Base-by-base conservation (phyloP, 2,329 filamentous ascomycete genomes). In the Didymellaceae sp. region DNA sequence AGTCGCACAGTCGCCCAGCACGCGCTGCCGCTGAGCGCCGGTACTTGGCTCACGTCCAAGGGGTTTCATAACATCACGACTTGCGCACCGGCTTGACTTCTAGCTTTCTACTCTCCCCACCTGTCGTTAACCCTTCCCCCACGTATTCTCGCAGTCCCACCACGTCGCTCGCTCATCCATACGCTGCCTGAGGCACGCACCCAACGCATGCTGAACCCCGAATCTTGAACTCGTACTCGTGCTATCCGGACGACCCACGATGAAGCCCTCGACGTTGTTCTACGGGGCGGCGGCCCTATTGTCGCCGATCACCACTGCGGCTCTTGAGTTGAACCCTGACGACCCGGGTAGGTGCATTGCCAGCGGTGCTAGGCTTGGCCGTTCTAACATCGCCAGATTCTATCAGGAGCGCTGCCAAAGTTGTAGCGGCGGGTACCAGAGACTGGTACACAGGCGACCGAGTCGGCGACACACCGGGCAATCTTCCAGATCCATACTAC, bases 371-470 rank as follows among this genome's bases (percentile, higher is more conserved):
- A 13, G 24, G 10, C n/a, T 18, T 13, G 24, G 39, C 52, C 21
- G 16, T 7, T 28, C 55, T 59, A 52, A 59, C 45, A 21, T 18
- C 1, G 18, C 5, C 61, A 87, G 85, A 73, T 18, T 88, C 86
- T 0, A 80, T 89, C 61, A 81, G 80, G 55, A 77, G 77, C 54
- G 85, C 85, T 2, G 80, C 86, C 7, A 81, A 79, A 48, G 84
- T 81, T 4, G 73, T 88, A 42, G 86, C 86, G 6, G 77, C 79
- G 39, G 84, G 80, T 25, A 76, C 85, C 60, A 83, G 88, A 79
- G 78, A 78, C 35, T 86, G 84, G 69, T 89, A 89, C 71, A 79
- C 76, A 2, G 86, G 86, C 40, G 86, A 86, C 60, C 71, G 76
- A 26, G 81, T 80, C 8, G 76, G 80, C 33, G 79, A 83, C 72